These are phyloP conservation scores for Colletotrichum sp. DNA, from an alignment of 2,329 filamentous ascomycete species.

Conservation along the genomic window DNA sequence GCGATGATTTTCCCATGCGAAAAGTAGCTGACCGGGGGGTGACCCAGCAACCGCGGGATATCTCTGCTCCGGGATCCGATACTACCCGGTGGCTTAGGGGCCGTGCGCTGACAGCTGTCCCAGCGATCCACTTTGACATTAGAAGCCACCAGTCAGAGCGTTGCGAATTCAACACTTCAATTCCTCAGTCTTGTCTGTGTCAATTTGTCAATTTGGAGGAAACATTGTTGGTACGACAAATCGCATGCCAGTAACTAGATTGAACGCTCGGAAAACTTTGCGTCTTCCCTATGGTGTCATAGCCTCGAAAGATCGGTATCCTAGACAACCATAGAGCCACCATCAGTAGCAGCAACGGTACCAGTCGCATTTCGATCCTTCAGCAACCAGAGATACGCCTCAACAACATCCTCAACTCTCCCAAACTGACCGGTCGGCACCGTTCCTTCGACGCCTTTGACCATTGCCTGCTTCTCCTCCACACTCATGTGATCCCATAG, in stretches of 20 bases:
- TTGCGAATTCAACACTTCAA: background rate
- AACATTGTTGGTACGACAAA: background rate
- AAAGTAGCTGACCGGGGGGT: constrained; percentile 1
- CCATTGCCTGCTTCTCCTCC: background rate
- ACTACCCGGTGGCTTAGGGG: background rate
- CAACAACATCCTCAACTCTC: background rate
- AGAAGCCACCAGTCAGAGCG: background rate
- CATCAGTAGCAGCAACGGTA: background rate
- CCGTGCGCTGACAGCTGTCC: background rate
- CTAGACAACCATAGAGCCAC: background rate
- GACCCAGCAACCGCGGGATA: constrained; percentile 15
- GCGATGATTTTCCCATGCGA: constrained; percentile 16
- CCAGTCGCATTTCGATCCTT: constrained; percentile 7
- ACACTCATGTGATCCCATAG: constrained; percentile 25
- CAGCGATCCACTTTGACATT: background rate
- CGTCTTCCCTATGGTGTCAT: background rate
- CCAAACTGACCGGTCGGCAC: background rate
- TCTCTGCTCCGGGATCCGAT: background rate
- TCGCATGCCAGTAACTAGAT: background rate
- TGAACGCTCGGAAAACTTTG: fast-evolving
- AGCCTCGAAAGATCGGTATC: background rate
- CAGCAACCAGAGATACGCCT: constrained; percentile 6
- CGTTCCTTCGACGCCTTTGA: background rate
- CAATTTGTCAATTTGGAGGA: background rate
- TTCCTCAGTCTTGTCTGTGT: background rate